Evolutionary conservation across 306 rosid species (phyloP), one percentile per base, ranked within the genome.

Genomic region (Dryas alaskensis): DNA sequence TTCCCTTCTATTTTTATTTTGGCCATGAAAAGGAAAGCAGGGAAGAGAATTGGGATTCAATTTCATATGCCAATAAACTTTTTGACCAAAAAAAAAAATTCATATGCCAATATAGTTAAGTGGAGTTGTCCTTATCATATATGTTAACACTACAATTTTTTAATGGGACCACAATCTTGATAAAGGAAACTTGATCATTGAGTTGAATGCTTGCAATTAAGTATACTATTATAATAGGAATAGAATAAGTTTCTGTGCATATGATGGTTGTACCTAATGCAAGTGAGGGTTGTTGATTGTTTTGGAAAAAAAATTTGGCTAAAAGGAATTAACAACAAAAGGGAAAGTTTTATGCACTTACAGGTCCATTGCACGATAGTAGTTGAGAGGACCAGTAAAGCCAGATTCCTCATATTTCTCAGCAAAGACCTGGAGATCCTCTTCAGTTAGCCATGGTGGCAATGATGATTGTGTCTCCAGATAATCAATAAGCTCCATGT

Each of bases 331-430:
- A 7, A 45, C 7, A 7, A 63, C 9, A 16, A 8, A 9, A 0
- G 10, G 48, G 16, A 44, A 16, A 40, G 2, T 62, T 65, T 73
- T 60, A 6, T 43, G 48, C 43, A 84, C 89, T 87, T 58, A 92
- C 96, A 85, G 54, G 80, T 90, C 89, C 87, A 86, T 78, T 49
- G 95, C 89, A 10, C 92, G 90, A 72, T 83, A 92, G 71, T 88
- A 86, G 81, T 92, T 92, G 76, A 92, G 80, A 27, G 95, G 85
- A 48, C 96, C 91, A 10, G 92, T 85, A 81, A 92, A 92, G 73
- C 98, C 92, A 51, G 94, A 86, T 76, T 90, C 96, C 73, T 84
- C 89, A 54, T 85, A 90, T 54, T 85, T 86, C 60, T 92, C 96
- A 8, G 98, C 89, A 69, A 74, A 86, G 68, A 87, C 88, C 63